Base-by-base conservation (phyloP, 2,329 filamentous ascomycete genomes). In the Septoria petroselini region DNA sequence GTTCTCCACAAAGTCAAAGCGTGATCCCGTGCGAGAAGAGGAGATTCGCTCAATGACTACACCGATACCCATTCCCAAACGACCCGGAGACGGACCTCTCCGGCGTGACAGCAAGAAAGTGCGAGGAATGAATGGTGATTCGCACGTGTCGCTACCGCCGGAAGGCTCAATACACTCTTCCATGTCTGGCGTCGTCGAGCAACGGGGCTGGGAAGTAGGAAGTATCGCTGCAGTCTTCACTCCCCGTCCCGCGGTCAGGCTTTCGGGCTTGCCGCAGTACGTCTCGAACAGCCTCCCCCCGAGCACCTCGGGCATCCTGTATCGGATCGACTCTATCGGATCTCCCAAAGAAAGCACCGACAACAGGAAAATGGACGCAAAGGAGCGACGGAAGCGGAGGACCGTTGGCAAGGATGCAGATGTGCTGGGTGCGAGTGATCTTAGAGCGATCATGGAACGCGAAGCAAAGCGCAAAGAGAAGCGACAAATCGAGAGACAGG, bases 401-500 rank as follows among this genome's bases (percentile, higher is more conserved):
- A 75, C 76, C 27, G 79, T 86, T 38, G 80, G 84, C 51, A 79
- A 81, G 37, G 67, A 97, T 37, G 93, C 90, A 17, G 87, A 97
- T 65, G 85, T 88, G 52, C 76, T 98, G 47, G 88, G 89, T 69
- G 86, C 93, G 3, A 82, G 85, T 44, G 91, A 89, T 60, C 69
- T 98, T 31, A 81, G 91, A 51, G 87, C 95, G 65, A 76, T 97
- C 23, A 85, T 98, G 80, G 93, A 98, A 62, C 78, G 93, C 52
- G 93, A 98, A 64, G 79, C 84, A 58, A 81, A 91, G 62, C 80
- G 93, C 50, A 82, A 80, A 57, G 88, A 95, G 58, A 82, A 83
- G 65, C 91, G 87, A 70, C 80, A 78, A 45, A 75, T 79, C 50
- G 77, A 77, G 30, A 85, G 91, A 17, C 80, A 83, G 55, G 82